Evolutionary conservation across 2,329 filamentous ascomycete genomes (phyloP), one percentile per base, ranked within the genome.

Genomic region (Colletotrichum truncatum): DNA sequence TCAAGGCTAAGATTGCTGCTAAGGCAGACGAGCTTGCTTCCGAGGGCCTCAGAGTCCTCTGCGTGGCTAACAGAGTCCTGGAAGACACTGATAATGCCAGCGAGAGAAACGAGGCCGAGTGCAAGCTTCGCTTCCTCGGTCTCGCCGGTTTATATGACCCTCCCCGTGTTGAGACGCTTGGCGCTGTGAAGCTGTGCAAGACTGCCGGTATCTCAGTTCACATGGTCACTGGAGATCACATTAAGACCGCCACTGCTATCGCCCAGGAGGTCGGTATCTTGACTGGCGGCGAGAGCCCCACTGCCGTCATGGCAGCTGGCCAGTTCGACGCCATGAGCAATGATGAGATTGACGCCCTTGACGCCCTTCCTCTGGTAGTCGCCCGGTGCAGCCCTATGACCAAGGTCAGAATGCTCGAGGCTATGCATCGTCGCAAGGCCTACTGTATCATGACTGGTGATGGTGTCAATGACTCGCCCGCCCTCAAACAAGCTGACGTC

Each of bases 401-500:
- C 34, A 93, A 93, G 76, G 89, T 92, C n/a, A 85, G 90, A 67
- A 90, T 93, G 85, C 90, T 93, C 61, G 88, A 92, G 72, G 89
- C 90, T n/a, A 84, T 93, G 64, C 89, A 91, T 70, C 85, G 90
- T 30, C 86, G 90, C 58, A 84, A 87, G 63, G 85, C 84, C 2
- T 92, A 91, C 75, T 91, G 87, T 69, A 90, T 90, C 69, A 92
- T 93, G 89, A 93, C 90, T 41, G 91, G 91, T 70, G 90, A 93
- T 65, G 90, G 91, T 70, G 90, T 92, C 70, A 93, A 93, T 73
- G 91, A 93, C 75, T 90, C 89, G 12, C 91, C 91, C 1, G 90
- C 90, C 1, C 82, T 93, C 25, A 91, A 91, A 74, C 86, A 89
- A 70, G 88, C 91, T 5, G 90, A 93, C 71, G 90, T 93, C 14